Evolutionary conservation across 1,284 basidiomycete genomes (phyloP), one percentile per base, ranked within the genome.

Genomic region (Pulchroboletus neoregius): DNA sequence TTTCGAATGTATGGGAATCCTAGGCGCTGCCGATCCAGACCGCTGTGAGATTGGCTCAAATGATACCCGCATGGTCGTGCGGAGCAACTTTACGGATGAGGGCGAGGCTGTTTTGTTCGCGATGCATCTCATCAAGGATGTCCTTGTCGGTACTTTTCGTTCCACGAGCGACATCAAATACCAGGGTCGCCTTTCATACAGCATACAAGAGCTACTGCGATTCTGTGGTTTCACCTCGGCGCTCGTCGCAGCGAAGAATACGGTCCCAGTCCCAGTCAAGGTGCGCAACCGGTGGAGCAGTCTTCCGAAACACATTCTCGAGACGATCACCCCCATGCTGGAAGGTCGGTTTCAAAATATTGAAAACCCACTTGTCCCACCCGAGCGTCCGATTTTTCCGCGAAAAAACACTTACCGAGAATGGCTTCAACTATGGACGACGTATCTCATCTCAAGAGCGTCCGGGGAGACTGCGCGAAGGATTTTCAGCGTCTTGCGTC

Each of bases 21-120:
- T 99, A 5, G 96, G 96, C 6, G 96, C 96, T 1, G 78, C 96
- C 15, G 96, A 99, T 68, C 94, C 96, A 1, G 96, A 99, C 71
- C 81, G 96, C 46, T 87, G 92, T 61, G 87, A 92, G 52, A 72
- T 90, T 33, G 69, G 70, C 1, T 64, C 75, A 31, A 75, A 76
- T 27, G 83, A 87, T 52, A 68, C 78, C 3, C 76, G 80, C 32
- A 84, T 89, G 69, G 78, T 91, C 31, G 76, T 98, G 43, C 73
- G 85, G 47, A 79, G 78, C 59, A 94, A 99, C 66, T 97, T 95
- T 62, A 75, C 72, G 4, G 87, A 95, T 51, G 80, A 87, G 43
- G 75, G 78, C 13, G 95, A 98, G 67, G 80, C 90, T 0, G 71
- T 84, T 40, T 61, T 75, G 5, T 99, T 99, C 61, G 92, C 87